phyloP scores from a whole-genome alignment of 2,329 filamentous ascomycete species.

The Paecilomyces fulvus region DNA sequence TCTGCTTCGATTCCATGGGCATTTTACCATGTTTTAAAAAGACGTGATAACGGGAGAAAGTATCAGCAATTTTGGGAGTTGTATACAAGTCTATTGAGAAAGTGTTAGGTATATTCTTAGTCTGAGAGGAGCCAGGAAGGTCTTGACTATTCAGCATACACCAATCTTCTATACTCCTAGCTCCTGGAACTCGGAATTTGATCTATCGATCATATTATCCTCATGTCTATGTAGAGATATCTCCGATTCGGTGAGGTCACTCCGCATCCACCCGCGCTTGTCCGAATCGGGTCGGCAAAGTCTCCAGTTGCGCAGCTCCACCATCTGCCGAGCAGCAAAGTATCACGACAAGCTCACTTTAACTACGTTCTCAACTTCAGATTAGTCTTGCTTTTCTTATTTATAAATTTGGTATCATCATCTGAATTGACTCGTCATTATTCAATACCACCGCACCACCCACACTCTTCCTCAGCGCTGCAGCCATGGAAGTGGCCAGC shows the following conservation, averaged over 20 bases:
- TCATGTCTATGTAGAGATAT: neutral
- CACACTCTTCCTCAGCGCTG: neutral
- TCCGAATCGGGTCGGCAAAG: neutral
- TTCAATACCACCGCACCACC: neutral
- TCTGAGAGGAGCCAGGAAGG: too few relatives aligned
- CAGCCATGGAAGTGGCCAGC: constrained; percentile 13
- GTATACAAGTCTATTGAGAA: too few relatives aligned
- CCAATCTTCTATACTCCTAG: too few relatives aligned
- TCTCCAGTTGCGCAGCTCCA: neutral
- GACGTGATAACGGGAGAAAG: too few relatives aligned
- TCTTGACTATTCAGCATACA: too few relatives aligned
- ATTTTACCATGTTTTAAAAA: too few relatives aligned
- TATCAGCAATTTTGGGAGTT: too few relatives aligned
- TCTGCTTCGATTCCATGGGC: too few relatives aligned
- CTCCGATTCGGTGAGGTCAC: neutral
- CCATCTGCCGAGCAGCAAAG: neutral
- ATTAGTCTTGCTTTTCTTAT: neutral
- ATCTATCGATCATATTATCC: too few relatives aligned
- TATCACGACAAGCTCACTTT: neutral
- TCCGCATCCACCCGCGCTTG: neutral
- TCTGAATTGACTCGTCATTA: neutral
- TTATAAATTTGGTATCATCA: neutral
- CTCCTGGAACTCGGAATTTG: too few relatives aligned
- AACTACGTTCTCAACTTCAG: neutral
- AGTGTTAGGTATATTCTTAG: too few relatives aligned